A percentile compares a stretch with the other conserved stretches of the same genome.
These are phyloP conservation scores for Trichoderma aggressivum DNA, from an alignment of 2,329 filamentous ascomycete species.

Conservation along the genomic window DNA sequence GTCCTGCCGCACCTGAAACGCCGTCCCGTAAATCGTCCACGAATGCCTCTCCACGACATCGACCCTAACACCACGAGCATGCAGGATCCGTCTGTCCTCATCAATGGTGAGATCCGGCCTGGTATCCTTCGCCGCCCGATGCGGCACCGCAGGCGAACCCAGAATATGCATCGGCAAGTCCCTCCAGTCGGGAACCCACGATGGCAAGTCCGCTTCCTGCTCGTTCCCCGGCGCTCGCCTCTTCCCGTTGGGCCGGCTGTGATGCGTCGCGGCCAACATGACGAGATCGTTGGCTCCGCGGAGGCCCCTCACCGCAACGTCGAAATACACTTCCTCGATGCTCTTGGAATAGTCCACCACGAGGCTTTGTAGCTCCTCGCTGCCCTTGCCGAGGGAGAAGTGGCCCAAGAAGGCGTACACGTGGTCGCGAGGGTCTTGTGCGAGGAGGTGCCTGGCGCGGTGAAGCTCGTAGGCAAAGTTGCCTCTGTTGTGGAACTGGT, in stretches of 20 bases:
- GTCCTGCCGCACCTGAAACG: slow-evolving; percentile 30
- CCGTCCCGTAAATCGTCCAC: slow-evolving; percentile 31
- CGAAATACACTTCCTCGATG: slow-evolving; percentile 33
- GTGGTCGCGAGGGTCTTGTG: slow-evolving; percentile 34
- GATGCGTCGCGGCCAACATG: slow-evolving; percentile 31
- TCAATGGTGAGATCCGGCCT: slow-evolving; percentile 30
- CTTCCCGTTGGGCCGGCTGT: not conserved
- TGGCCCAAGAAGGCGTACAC: slow-evolving; percentile 38
- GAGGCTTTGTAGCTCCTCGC: slow-evolving; percentile 25
- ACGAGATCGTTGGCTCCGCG: slow-evolving; percentile 29
- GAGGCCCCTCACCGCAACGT: slow-evolving; percentile 32
- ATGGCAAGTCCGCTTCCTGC: slow-evolving; percentile 25
- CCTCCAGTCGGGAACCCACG: slow-evolving; percentile 40
- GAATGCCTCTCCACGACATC: slow-evolving; percentile 27
- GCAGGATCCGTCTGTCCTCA: slow-evolving; percentile 23
- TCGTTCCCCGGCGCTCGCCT: not conserved
- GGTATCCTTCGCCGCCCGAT: slow-evolving; percentile 29
- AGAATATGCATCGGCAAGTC: slow-evolving; percentile 33
- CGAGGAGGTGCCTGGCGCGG: slow-evolving; percentile 32
- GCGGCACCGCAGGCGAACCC: slow-evolving; percentile 31
- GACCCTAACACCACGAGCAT: slow-evolving; percentile 30
- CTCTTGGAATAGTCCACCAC: slow-evolving; percentile 31
- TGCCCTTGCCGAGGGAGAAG: slow-evolving; percentile 29
- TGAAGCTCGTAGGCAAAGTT: slow-evolving; percentile 38
- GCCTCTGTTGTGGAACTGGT: slow-evolving; percentile 31